These are phyloP conservation scores for Paramecium octaurelia DNA, from an alignment of 73 alveolate species.

Conservation along the genomic window DNA sequence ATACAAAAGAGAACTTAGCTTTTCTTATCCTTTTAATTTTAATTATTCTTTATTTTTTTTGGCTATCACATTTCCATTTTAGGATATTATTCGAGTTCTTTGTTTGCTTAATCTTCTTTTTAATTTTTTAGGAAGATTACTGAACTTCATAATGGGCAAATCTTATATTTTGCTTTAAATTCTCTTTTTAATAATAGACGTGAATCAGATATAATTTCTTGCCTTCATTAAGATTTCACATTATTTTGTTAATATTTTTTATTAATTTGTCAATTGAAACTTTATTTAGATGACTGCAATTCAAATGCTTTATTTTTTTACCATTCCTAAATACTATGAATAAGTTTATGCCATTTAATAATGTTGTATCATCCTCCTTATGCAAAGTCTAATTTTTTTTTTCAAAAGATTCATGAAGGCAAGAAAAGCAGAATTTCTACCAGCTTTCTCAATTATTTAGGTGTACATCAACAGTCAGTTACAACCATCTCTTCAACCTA, in stretches of 20 bases:
- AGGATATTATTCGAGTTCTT: not conserved
- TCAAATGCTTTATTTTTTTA: not conserved
- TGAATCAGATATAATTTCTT: not conserved
- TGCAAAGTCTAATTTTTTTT: too few species aligned
- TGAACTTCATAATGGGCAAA: not conserved
- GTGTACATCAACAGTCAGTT: not conserved
- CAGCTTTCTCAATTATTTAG: not conserved
- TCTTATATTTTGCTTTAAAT: not conserved
- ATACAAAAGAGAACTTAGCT: not conserved
- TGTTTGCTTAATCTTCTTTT: not conserved
- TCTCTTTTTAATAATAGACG: not conserved
- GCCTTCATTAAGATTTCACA: not conserved
- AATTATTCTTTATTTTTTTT: not conserved
- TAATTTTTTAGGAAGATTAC: not conserved
- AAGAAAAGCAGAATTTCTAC: not conserved
- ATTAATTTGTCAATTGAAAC: not conserved
- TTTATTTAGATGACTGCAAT: not conserved
- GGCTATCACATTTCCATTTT: not conserved
- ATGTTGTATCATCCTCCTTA: too few species aligned
- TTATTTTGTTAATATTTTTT: not conserved
- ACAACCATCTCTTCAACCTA: not conserved
- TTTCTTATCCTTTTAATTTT: not conserved
- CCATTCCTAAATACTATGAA: not conserved
- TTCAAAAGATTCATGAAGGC: conserved; percentile 4
- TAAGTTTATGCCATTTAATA: not conserved